Evolutionary conservation across 2,329 filamentous ascomycete species (phyloP).

Genomic region (Aspergillus proliferans): DNA sequence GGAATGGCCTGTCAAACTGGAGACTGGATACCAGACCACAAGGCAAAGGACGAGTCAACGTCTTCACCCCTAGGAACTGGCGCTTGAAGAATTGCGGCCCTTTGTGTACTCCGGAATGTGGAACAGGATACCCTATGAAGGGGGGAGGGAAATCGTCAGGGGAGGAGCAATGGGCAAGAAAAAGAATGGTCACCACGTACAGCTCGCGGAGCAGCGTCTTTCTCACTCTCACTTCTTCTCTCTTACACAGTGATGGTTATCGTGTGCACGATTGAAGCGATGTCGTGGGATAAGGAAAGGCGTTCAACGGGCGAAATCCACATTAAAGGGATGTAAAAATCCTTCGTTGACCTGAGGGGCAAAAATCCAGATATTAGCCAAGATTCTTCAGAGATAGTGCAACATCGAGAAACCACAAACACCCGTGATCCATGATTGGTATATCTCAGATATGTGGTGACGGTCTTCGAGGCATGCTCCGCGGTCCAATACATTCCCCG

Average conservation of each 20-base stretch:
- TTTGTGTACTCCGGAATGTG: slow-evolving; percentile 35
- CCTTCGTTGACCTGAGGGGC: slow-evolving; percentile 10
- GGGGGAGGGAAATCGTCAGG: slow-evolving; percentile 33
- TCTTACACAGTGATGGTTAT: slow-evolving; percentile 11
- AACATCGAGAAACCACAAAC: neutral
- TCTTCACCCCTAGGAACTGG: slow-evolving; percentile 37
- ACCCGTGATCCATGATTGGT: neutral
- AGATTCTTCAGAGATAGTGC: neutral
- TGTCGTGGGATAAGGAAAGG: slow-evolving; percentile 13
- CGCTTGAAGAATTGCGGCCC: slow-evolving; percentile 22
- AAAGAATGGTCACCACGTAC: slow-evolving; percentile 28
- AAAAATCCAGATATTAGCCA: slow-evolving; percentile 11
- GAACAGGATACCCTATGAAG: slow-evolving; percentile 34
- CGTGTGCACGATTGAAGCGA: slow-evolving; percentile 19
- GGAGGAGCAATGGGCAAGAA: slow-evolving; percentile 24
- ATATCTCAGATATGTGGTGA: slow-evolving; percentile 11
- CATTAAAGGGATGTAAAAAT: slow-evolving; percentile 19
- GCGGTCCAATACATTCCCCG: slow-evolving; percentile 11
- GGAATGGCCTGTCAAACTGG: slow-evolving; percentile 36
- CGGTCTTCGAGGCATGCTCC: slow-evolving; percentile 11
- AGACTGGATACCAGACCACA: slow-evolving; percentile 31
- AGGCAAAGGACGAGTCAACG: slow-evolving; percentile 43
- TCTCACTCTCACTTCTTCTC: neutral
- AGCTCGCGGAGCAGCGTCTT: slow-evolving; percentile 26
- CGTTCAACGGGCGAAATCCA: slow-evolving; percentile 22